These are phyloP conservation scores for Zygoascus ofunaensis DNA, from an alignment of 805 yeast genomes.

Conservation along the genomic window DNA sequence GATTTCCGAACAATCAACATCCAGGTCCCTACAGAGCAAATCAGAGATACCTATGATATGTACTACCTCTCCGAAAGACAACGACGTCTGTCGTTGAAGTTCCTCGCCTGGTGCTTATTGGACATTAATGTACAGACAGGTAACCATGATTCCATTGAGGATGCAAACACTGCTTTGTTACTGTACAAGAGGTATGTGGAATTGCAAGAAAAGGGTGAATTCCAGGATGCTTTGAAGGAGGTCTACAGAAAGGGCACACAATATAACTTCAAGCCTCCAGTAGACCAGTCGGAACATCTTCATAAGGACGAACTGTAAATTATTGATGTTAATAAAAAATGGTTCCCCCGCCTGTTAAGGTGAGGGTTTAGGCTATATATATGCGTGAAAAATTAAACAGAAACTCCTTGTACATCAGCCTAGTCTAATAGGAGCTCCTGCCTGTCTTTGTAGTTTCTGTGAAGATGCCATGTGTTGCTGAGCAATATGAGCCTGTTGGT, in stretches of 20 bases:
- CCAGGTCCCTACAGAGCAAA: conserved; percentile 76
- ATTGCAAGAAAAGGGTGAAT: conserved; percentile 45
- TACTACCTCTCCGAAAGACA: conserved; percentile 68
- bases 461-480: conserved; percentile 12
- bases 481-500: conserved; percentile 14
- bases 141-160: conserved; percentile 96
- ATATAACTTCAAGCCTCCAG: conserved; percentile 30
- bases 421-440: background rate
- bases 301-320: background rate
- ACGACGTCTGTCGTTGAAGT: conserved; percentile 74
- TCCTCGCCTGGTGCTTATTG: conserved; percentile 71
- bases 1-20: conserved; percentile 92
- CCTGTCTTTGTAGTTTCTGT: background rate
- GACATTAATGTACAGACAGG: conserved; percentile 76
- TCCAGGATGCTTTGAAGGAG: conserved; percentile 52
- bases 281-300: background rate
- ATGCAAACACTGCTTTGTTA: conserved; percentile 77
- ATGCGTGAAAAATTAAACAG: background rate
- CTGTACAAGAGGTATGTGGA: conserved; percentile 66
- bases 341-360: background rate
- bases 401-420: too few species aligned
- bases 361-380: background rate
- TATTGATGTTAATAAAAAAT: background rate
- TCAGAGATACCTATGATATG: conserved; percentile 78
- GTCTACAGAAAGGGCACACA: conserved; percentile 44